Evolutionary conservation across 768 basidiomycete genomes (phyloP).

Genomic region (Termitomyces sp.): DNA sequence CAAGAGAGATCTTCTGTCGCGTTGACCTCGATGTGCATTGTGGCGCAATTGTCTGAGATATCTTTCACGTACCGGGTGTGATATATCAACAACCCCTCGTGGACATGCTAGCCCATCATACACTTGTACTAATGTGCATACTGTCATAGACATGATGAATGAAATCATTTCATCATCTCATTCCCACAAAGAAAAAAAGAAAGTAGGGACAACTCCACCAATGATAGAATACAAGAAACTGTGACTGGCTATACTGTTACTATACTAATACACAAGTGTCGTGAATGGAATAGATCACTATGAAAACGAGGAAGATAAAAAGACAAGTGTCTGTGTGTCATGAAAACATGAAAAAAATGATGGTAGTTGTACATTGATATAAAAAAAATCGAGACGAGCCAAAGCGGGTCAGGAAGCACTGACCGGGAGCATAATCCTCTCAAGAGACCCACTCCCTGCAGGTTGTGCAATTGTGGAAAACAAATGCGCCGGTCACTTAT

Average conservation of each 20-base stretch:
- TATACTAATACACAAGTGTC: neutral
- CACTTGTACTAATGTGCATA: no score
- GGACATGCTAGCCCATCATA: no score
- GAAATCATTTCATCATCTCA: neutral
- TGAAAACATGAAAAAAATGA: neutral
- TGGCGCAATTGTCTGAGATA: no score
- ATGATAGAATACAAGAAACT: neutral
- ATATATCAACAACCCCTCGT: no score
- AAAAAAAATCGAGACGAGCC: neutral
- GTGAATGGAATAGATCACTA: neutral
- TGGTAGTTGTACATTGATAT: neutral
- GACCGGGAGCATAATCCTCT: no score
- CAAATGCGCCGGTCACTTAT: neutral
- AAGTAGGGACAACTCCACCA: neutral
- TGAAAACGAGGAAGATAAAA: neutral
- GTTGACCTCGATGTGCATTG: no score
- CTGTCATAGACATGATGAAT: neutral
- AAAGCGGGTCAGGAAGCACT: neutral
- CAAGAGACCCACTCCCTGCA: neutral
- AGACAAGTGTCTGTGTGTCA: neutral
- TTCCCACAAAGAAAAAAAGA: neutral
- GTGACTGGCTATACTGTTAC: neutral
- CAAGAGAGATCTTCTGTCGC: no score
- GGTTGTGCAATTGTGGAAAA: neutral
- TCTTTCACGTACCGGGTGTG: no score